A percentile compares a stretch with the other conserved stretches of the same genome.
Evolutionary conservation across 768 basidiomycete species (phyloP).

Genomic region (Amanita exitialis): DNA sequence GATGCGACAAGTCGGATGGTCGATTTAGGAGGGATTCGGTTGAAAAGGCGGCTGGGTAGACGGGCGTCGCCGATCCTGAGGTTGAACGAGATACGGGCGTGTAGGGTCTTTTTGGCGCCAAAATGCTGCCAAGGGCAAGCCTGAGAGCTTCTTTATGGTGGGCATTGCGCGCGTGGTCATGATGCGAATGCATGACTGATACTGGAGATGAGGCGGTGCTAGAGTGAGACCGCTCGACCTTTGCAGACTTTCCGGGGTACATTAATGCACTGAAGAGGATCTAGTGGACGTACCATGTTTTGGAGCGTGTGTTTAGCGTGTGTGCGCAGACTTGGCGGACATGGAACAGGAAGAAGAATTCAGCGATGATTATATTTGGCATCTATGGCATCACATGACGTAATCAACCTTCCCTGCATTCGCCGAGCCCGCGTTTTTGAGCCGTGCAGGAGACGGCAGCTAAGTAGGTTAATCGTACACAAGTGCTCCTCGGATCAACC

Average conservation of each 20-base stretch:
- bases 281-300: not conserved
- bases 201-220: not conserved
- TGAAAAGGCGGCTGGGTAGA: conserved; percentile 20
- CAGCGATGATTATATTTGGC: not conserved
- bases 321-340: not conserved
- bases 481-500: too few relatives aligned
- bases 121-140: conserved; percentile 49
- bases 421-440: too few relatives aligned
- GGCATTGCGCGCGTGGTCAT: conserved; percentile 12
- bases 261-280: not conserved
- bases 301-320: not conserved
- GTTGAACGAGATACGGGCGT: conserved; percentile 28
- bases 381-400: not conserved
- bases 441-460: too few relatives aligned
- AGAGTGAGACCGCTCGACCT: conserved; percentile 1
- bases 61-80: conserved; percentile 43
- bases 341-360: not conserved
- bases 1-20: conserved; percentile 17
- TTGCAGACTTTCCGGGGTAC: not conserved
- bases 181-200: not conserved
- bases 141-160: conserved; percentile 41
- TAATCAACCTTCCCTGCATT: not conserved
- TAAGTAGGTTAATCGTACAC: too few relatives aligned
- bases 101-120: conserved; percentile 48
- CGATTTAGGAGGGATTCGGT: conserved; percentile 10